phyloP scores from a whole-genome alignment of 306 rosid genomes.

The Benincasa hispida region DNA sequence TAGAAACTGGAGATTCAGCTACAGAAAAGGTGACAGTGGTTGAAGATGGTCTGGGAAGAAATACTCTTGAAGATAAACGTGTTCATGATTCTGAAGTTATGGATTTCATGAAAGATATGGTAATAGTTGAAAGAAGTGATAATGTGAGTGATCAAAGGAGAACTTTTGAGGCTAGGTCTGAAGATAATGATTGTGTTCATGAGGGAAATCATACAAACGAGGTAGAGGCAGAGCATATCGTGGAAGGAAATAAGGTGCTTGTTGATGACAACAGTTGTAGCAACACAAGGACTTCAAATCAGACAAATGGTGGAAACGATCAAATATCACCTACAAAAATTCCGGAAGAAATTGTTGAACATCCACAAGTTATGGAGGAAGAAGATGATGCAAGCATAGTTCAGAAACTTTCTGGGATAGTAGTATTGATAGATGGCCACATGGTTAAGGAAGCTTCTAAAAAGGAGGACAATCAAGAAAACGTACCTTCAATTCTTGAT shows the following conservation, averaged over 20 bases:
- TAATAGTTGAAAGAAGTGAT: conserved; percentile 18
- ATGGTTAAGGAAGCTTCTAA: conserved; percentile 5
- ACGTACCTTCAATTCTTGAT: background rate
- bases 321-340: conserved; percentile 23
- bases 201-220: conserved; percentile 20
- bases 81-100: conserved; percentile 6
- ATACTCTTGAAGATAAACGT: conserved; percentile 8
- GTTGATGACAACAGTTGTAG: conserved; percentile 14
- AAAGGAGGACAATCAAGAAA: conserved; percentile 8
- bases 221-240: conserved; percentile 16
- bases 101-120: conserved; percentile 13
- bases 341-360: conserved; percentile 19
- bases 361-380: conserved; percentile 4
- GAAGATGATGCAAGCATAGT: conserved; percentile 8
- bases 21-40: conserved; percentile 4
- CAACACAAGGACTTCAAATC: conserved; percentile 5
- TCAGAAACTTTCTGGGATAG: conserved; percentile 12
- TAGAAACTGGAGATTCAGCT: conserved; percentile 7
- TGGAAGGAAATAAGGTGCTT: conserved; percentile 28
- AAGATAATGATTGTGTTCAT: conserved; percentile 6
- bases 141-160: conserved; percentile 5
- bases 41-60: conserved; percentile 12
- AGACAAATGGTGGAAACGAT: conserved; percentile 12
- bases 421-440: background rate
- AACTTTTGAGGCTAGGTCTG: background rate